phyloP scores from a whole-genome alignment of 352 stramenopile genomes.

The Pythium guiyangense region DNA sequence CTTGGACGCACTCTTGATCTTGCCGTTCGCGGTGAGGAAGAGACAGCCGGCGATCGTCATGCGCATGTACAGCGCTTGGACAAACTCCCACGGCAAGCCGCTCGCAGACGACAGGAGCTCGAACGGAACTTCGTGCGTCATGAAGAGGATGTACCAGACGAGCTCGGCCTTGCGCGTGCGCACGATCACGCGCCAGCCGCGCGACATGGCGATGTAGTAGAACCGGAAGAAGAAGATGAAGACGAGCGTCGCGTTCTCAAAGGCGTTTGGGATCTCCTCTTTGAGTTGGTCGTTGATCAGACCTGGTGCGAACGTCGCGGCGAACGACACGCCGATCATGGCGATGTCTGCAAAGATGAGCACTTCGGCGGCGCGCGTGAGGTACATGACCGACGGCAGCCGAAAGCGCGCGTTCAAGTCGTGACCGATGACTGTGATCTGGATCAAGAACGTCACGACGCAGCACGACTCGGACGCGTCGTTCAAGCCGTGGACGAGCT shows the following conservation, averaged over 20 bases:
- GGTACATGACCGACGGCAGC: constrained; percentile 17
- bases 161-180: constrained; percentile 17
- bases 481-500: constrained; percentile 18
- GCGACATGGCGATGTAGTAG: constrained; percentile 25
- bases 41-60: constrained; percentile 29
- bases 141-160: constrained; percentile 22
- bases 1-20: constrained; percentile 2
- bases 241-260: constrained; percentile 24
- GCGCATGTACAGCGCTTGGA: constrained; percentile 34
- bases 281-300: constrained; percentile 8
- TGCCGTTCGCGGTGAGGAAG: constrained; percentile 14
- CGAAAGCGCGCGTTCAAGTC: constrained; percentile 22
- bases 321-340: background rate
- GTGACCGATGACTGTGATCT: constrained; percentile 32
- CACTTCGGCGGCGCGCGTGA: constrained; percentile 18
- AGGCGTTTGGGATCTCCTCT: constrained; percentile 17
- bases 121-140: constrained; percentile 38
- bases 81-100: constrained; percentile 31
- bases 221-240: constrained; percentile 42
- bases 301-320: constrained; percentile 1
- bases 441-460: constrained; percentile 29
- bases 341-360: constrained; percentile 13
- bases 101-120: constrained; percentile 8
- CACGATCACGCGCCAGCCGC: constrained; percentile 11
- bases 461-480: constrained; percentile 31